Evolutionary conservation across 768 basidiomycete genomes (phyloP).

Genomic region (Termitomyces sp.): DNA sequence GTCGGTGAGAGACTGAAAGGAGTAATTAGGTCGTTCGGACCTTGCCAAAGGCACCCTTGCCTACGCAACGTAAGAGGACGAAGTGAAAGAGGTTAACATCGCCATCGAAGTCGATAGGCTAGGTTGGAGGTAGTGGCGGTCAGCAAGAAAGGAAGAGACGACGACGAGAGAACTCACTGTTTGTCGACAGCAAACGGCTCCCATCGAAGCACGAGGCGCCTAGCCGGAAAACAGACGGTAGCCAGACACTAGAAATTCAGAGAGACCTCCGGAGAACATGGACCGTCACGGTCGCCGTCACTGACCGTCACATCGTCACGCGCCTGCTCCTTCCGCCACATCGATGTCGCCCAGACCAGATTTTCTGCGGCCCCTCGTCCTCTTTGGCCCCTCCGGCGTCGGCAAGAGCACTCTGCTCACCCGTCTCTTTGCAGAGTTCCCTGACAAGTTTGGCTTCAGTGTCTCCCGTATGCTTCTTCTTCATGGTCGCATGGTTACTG

Average conservation of each 20-base stretch:
- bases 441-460: slow-evolving; percentile 86
- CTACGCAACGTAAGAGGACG: slow-evolving; percentile 90
- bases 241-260: slow-evolving; percentile 8
- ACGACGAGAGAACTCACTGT: slow-evolving; percentile 41
- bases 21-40: slow-evolving; percentile 31
- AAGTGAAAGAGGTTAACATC: slow-evolving; percentile 98
- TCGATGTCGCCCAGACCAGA: slow-evolving; percentile 24
- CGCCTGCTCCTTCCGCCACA: background rate
- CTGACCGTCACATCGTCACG: slow-evolving; percentile 2
- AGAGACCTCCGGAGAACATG: background rate
- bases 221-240: background rate
- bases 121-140: slow-evolving; percentile 42
- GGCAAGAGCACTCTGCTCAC: slow-evolving; percentile 90
- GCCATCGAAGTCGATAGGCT: slow-evolving; percentile 95
- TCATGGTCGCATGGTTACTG: slow-evolving; percentile 9
- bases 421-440: slow-evolving; percentile 74
- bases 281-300: slow-evolving; percentile 5
- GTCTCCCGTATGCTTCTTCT: slow-evolving; percentile 65
- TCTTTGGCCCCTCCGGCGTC: slow-evolving; percentile 90
- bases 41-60: slow-evolving; percentile 99
- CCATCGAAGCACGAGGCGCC: slow-evolving; percentile 41
- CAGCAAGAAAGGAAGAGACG: background rate
- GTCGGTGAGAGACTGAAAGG: slow-evolving; percentile 7
- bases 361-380: slow-evolving; percentile 71
- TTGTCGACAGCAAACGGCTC: slow-evolving; percentile 80